phyloP scores from a whole-genome alignment of 805 yeast genomes.

The Trichomonascus vanleenenianus region DNA sequence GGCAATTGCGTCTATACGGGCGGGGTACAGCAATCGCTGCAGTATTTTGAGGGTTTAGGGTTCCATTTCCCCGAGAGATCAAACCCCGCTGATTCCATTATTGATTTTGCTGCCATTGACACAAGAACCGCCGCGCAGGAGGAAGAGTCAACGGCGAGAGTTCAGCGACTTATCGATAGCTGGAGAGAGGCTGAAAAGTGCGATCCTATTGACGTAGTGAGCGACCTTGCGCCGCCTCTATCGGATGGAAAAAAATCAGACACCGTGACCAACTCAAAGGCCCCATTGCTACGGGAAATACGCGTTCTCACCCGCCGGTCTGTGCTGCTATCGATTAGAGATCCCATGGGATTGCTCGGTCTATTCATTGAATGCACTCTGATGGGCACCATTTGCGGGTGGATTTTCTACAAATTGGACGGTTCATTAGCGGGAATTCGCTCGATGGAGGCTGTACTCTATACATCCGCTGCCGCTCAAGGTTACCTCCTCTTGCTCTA shows the following conservation, averaged over 20 bases:
- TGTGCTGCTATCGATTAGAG: slow-evolving; percentile 40
- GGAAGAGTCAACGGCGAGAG: slow-evolving; percentile 27
- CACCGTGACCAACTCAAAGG: slow-evolving; percentile 24
- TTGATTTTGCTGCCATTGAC: slow-evolving; percentile 54
- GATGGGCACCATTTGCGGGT: slow-evolving; percentile 59
- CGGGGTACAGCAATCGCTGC: slow-evolving; percentile 36
- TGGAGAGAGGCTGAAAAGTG: slow-evolving; percentile 30
- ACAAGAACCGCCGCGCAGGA: slow-evolving; percentile 34
- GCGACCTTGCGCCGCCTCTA: not conserved
- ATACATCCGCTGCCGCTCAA: slow-evolving; percentile 46
- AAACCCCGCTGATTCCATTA: slow-evolving; percentile 56
- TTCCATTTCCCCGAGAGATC: slow-evolving; percentile 37
- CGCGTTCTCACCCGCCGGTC: slow-evolving; percentile 39
- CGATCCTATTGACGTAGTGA: not conserved
- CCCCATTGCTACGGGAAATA: slow-evolving; percentile 38
- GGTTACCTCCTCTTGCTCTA: slow-evolving; percentile 48
- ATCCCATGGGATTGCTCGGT: slow-evolving; percentile 40
- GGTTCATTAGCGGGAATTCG: slow-evolving; percentile 57
- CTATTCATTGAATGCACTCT: slow-evolving; percentile 41
- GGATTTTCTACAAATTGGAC: slow-evolving; percentile 56
- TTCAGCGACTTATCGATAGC: slow-evolving; percentile 27
- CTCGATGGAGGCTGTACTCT: slow-evolving; percentile 45
- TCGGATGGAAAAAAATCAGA: slow-evolving; percentile 1
- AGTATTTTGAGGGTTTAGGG: slow-evolving; percentile 44
- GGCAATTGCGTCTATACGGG: slow-evolving; percentile 42